Conservation (phyloP, 2,329 filamentous ascomycete species). For the Colletotrichum phormii region DNA sequence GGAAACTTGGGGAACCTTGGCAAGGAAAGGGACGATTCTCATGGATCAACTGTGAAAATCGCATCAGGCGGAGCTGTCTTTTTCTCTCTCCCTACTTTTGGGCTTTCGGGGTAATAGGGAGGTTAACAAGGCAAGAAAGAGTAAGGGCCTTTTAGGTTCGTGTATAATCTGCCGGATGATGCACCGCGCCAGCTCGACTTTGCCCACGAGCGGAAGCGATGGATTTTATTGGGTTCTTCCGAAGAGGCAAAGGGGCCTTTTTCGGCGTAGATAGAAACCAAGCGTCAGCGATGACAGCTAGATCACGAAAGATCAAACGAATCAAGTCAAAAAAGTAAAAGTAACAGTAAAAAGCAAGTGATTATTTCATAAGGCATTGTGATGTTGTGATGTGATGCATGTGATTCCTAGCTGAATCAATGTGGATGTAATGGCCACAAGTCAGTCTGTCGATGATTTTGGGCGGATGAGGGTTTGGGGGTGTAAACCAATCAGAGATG, state of each 20-base stretch:
- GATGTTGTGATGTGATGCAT: background rate
- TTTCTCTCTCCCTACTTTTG: background rate
- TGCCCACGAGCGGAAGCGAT: background rate
- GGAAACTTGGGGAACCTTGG: background rate
- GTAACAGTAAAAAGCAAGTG: background rate
- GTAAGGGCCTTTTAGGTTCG: background rate
- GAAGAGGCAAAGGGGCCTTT: background rate
- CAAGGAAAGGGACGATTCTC: constrained; percentile 20
- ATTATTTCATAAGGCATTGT: background rate
- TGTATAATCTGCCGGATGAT: constrained; percentile 7
- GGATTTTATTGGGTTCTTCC: background rate
- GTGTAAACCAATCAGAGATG: background rate
- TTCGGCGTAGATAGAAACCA: constrained; percentile 29
- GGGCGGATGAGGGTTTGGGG: background rate
- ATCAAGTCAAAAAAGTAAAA: constrained; percentile 12
- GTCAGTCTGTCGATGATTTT: background rate
- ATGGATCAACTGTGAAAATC: constrained; percentile 26
- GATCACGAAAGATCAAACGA: constrained; percentile 29
- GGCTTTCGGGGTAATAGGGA: constrained; percentile 5
- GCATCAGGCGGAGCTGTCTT: constrained; percentile 34
- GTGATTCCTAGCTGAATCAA: background rate
- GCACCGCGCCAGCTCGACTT: background rate
- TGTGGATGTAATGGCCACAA: background rate
- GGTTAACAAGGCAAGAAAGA: background rate
- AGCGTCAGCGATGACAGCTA: constrained; percentile 29